Evolutionary conservation across 805 yeast genomes (phyloP), one percentile per base, ranked within the genome.

Genomic region (Priceomyces haplophilus): DNA sequence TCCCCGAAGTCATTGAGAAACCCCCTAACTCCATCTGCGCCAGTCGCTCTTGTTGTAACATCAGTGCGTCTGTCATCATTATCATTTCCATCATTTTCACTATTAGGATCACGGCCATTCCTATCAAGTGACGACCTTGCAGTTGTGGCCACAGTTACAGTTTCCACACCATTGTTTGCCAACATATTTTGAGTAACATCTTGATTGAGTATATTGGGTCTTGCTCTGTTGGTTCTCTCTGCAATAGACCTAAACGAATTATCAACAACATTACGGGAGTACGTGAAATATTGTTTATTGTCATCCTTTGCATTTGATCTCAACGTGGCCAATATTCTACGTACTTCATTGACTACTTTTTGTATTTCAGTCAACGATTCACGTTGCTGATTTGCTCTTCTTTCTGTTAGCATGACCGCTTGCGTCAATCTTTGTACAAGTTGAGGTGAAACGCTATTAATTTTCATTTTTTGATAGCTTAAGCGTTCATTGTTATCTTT

Each of bases 161-260:
- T 56, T 40, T 58, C 66, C 45, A 55, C 53, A 12, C 58, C 58
- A 20, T 50, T 51, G 29, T 57, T 54, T 7, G 67, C 62, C 33
- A 62, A 33, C 31, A 67, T 58, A 29, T 62, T 63, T 40, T 64
- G 73, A n/a, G 63, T 50, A 15, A 62, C 67, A 34, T 68, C 73
- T 16, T 62, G 69, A 11, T 62, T 65, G 29, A 67, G 52, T 7
- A 69, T 65, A 24, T 55, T 61, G 3, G 75, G 74, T 25, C 68
- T 55, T 7, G 49, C 41, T 10, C 64, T 38, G 41, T 64, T 66
- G 3, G 66, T 61, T 21, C 69, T 42, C 25, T 53, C 55, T 3
- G 68, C 64, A 6, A 59, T 38, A 7, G 59, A 50, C 16, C 62
- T 54, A 44, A 52, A 53, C 25, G 56, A 39, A 4, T 58, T 54